Base-by-base conservation (phyloP, 108 stramenopile genomes). In the Schizochytrium sp. region DNA sequence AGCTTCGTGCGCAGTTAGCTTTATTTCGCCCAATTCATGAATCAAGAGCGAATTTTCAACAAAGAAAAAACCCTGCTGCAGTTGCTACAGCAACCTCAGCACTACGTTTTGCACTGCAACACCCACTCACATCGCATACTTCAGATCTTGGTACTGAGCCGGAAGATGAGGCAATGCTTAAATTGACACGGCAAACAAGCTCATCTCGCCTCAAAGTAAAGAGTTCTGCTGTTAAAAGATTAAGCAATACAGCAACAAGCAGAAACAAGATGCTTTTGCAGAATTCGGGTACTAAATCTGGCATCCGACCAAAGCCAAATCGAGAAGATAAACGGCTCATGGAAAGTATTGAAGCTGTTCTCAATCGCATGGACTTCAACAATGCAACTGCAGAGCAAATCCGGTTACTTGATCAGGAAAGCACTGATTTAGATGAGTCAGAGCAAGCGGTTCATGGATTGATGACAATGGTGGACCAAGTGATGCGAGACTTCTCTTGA, bases 291-390 rank as follows among this genome's bases (percentile, higher is more conserved):
- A 28, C 28, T 41, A 38, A 72, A 53, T n/a, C 47, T 13, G 53
- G 76, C 76, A 49, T 55, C 28, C 76, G 76, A 7, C 45, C 47
- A 42, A n/a, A 40, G 10, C 47, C 53, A 19, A 10, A n/a, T 5
- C 76, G 76, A 5, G 55, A 83, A 28, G 53, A 83, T 53, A 55
- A 55, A n/a, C 76, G 55, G 76, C 50, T 83, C 10, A 83, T 55
- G 76, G 76, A 83, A 47, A 83, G 47, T 40, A 83, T 83, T 53
- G 76, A 83, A 40, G 55, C 47, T 10, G 76, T 83, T 5, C 76
- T 83, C 15, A 55, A 83, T 53, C 10, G 76, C 1, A 83, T 83
- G 76, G 76, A 83, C 47, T 83, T 83, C 2, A 50, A 40, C 28
- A 38, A 55, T 3, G 76, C 47, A 47, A n/a, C 38, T 40, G 19